Percentiles rank a stretch among this genome's conserved stretches.
phyloP scores from a whole-genome alignment of 345 rosid genomes.

The Viola odorata region DNA sequence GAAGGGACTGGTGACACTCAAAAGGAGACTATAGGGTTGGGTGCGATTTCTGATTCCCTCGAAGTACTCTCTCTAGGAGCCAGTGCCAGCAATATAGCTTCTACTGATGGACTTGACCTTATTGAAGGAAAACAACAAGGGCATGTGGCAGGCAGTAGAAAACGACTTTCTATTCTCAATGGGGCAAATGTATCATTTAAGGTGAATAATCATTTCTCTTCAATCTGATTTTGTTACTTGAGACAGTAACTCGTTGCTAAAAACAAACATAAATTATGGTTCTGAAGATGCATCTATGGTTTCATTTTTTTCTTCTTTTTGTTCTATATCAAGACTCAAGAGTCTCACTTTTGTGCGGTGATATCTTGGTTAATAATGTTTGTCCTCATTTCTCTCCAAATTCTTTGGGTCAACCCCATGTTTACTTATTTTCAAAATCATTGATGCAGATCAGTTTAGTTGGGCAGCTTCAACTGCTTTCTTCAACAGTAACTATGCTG shows the following conservation, averaged over 20 bases:
- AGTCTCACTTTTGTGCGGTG: too few relatives aligned
- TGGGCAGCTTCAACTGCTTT: constrained; percentile 95
- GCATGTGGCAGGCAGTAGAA: constrained; percentile 33
- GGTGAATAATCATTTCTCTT: constrained; percentile 35
- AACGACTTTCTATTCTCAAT: constrained; percentile 27
- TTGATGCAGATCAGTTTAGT: constrained; percentile 64
- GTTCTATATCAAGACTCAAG: not conserved
- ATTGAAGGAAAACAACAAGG: constrained; percentile 32
- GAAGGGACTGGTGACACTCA: constrained; percentile 58
- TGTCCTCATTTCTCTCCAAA: constrained; percentile 12
- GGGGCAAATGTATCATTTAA: constrained; percentile 45
- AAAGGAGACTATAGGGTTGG: constrained; percentile 14
- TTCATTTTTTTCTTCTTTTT: not conserved
- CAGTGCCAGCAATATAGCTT: constrained; percentile 20
- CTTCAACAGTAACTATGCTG: constrained; percentile 84
- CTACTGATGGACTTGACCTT: constrained; percentile 26
- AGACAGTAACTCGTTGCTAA: constrained; percentile 1
- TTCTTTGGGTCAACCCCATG: constrained; percentile 14
- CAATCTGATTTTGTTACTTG: not conserved
- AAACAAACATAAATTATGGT: not conserved
- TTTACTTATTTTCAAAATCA: constrained; percentile 13
- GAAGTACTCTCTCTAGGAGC: constrained; percentile 26
- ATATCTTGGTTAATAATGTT: constrained; percentile 4
- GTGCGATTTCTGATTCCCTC: constrained; percentile 16
- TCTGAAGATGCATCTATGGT: not conserved